phyloP scores from a whole-genome alignment of 768 basidiomycete species.

The Lenzites betulinus region DNA sequence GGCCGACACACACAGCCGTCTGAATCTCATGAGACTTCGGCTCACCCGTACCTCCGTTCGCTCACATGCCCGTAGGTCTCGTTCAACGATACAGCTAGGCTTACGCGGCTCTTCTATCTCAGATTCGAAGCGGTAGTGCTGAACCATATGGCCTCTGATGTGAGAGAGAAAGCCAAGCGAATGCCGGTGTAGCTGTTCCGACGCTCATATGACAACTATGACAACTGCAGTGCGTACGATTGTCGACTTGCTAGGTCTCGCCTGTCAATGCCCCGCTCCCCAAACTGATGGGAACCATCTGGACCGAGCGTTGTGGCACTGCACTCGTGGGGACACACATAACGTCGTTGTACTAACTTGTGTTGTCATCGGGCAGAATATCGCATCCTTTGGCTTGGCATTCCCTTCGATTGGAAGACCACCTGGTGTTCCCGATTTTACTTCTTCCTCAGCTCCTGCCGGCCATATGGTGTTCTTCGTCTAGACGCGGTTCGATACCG shows the following conservation, averaged over 20 bases:
- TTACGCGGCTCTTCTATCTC: no score
- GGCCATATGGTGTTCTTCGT: background rate
- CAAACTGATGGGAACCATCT: background rate
- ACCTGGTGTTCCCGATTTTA: background rate
- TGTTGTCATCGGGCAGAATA: constrained; percentile 7
- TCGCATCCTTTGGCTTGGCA: background rate
- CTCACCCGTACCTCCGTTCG: no score
- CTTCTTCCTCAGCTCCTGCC: background rate
- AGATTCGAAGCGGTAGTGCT: no score
- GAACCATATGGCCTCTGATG: background rate
- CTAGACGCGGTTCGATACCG: background rate
- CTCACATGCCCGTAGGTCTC: no score
- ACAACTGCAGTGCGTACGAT: background rate
- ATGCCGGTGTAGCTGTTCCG: background rate
- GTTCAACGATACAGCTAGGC: no score
- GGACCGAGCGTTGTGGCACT: background rate
- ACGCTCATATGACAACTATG: background rate
- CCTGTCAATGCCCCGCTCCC: background rate
- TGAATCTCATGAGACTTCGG: no score
- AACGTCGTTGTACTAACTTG: background rate
- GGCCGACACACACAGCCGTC: no score
- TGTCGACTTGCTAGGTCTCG: background rate
- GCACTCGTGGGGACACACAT: background rate
- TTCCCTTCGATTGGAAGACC: background rate
- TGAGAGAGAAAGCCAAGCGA: background rate